Evolutionary conservation across 306 rosid genomes (phyloP).

Genomic region (Ormosia emarginata): DNA sequence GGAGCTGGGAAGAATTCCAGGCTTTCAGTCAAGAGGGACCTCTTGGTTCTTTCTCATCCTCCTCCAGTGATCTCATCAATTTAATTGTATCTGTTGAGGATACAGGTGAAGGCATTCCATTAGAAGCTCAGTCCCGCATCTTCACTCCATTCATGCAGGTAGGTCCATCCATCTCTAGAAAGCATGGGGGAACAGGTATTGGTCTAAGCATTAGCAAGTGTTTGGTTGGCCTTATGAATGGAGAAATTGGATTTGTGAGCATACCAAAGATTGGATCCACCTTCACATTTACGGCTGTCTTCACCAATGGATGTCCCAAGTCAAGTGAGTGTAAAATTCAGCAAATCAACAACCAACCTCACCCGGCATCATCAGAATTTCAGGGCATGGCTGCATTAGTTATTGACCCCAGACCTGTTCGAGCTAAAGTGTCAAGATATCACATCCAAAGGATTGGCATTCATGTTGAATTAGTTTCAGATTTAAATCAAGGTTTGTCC

Average conservation of each 20-base stretch:
- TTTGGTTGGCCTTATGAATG: slow-evolving; percentile 92
- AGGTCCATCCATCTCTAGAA: slow-evolving; percentile 81
- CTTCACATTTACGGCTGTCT: slow-evolving; percentile 85
- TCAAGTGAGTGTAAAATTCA: slow-evolving; percentile 50
- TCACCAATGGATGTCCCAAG: slow-evolving; percentile 45
- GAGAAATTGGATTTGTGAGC: slow-evolving; percentile 90
- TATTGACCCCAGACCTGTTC: slow-evolving; percentile 70
- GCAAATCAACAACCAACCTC: slow-evolving; percentile 56
- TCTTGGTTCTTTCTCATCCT: slow-evolving; percentile 45
- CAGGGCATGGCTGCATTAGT: slow-evolving; percentile 73
- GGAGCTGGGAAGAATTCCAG: slow-evolving; percentile 76
- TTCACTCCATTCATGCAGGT: slow-evolving; percentile 99
- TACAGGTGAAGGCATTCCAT: slow-evolving; percentile 95
- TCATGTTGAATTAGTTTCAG: slow-evolving; percentile 61
- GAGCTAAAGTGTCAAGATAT: slow-evolving; percentile 83
- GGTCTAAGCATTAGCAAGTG: slow-evolving; percentile 98
- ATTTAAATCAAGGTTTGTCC: slow-evolving; percentile 62
- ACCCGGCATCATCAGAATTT: slow-evolving; percentile 56
- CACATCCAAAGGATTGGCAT: slow-evolving; percentile 88
- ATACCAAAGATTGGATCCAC: slow-evolving; percentile 84
- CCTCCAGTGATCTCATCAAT: slow-evolving; percentile 54
- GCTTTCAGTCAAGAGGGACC: slow-evolving; percentile 57
- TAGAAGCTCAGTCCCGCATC: slow-evolving; percentile 62
- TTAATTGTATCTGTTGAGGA: slow-evolving; percentile 94
- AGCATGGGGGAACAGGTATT: slow-evolving; percentile 95